Evolutionary conservation across 768 basidiomycete genomes (phyloP).

Genomic region (Suillus weaverae): DNA sequence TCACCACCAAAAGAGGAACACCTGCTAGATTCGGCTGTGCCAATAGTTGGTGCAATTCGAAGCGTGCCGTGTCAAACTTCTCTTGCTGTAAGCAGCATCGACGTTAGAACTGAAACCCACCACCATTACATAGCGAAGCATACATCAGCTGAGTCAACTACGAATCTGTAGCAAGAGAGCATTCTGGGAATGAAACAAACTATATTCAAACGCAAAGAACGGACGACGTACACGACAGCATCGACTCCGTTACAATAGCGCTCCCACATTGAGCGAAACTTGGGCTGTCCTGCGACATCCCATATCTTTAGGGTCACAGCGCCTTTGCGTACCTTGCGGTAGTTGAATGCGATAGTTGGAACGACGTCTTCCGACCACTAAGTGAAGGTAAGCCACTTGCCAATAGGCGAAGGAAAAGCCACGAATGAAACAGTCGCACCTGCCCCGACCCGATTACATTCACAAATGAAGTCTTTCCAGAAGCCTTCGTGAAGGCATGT

Average conservation of each 20-base stretch:
- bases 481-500: slow-evolving; percentile 53
- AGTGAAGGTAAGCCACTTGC: background rate
- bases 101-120: slow-evolving; percentile 3
- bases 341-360: slow-evolving; percentile 92
- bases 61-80: slow-evolving; percentile 79
- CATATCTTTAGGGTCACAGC: slow-evolving; percentile 92
- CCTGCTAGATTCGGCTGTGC: slow-evolving; percentile 61
- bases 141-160: slow-evolving; percentile 91
- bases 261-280: slow-evolving; percentile 95
- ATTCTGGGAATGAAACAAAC: background rate
- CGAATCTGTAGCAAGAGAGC: slow-evolving; percentile 56
- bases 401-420: slow-evolving; percentile 1
- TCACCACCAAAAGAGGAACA: slow-evolving; percentile 81
- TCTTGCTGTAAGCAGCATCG: slow-evolving; percentile 51
- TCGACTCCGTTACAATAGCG: slow-evolving; percentile 92
- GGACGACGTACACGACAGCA: slow-evolving; percentile 73
- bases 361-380: slow-evolving; percentile 98
- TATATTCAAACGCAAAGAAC: slow-evolving; percentile 2
- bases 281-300: slow-evolving; percentile 95
- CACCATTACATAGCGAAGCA: slow-evolving; percentile 27
- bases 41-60: slow-evolving; percentile 82
- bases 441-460: slow-evolving; percentile 89
- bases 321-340: slow-evolving; percentile 84
- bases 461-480: slow-evolving; percentile 93
- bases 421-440: slow-evolving; percentile 36